A percentile compares a stretch with the other conserved stretches of the same genome.
Conservation (phyloP, 2,329 filamentous ascomycete species). For the Tolypocladium cylindrosporum region DNA sequence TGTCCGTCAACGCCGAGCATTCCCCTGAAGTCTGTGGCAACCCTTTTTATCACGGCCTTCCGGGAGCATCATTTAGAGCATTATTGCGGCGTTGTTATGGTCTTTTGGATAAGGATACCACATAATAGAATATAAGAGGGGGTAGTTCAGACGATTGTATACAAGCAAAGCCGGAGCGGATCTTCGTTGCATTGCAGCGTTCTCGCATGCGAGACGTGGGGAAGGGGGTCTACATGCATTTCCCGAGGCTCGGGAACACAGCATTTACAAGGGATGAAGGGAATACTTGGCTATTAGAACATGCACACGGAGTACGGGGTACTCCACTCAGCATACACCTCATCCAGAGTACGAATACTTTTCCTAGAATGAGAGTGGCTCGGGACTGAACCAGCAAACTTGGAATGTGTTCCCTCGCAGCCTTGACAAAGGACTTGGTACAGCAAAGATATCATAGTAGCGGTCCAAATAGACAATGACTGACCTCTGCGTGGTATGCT, state of each 20-base stretch:
- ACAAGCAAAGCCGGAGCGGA: neutral
- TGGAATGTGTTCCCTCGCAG: too few species aligned
- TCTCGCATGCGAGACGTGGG: neutral
- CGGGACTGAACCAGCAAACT: neutral
- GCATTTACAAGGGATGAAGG: neutral
- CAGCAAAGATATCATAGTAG: neutral
- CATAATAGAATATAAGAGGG: neutral
- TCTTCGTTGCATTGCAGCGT: neutral
- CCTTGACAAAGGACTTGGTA: neutral
- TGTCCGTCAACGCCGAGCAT: neutral
- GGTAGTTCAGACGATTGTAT: neutral
- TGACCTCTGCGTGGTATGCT: neutral
- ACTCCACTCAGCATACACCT: neutral
- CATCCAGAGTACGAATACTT: neutral
- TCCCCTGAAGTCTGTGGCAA: neutral
- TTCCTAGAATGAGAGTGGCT: neutral
- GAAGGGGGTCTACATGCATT: neutral
- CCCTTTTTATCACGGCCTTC: neutral
- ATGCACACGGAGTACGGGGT: neutral
- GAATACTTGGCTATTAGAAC: neutral
- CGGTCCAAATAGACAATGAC: neutral
- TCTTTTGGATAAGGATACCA: neutral
- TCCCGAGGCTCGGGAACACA: neutral
- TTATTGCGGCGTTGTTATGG: neutral
- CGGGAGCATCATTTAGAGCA: neutral